Evolutionary conservation across 768 basidiomycete species (phyloP).

Genomic region (Tricholoma sp.): DNA sequence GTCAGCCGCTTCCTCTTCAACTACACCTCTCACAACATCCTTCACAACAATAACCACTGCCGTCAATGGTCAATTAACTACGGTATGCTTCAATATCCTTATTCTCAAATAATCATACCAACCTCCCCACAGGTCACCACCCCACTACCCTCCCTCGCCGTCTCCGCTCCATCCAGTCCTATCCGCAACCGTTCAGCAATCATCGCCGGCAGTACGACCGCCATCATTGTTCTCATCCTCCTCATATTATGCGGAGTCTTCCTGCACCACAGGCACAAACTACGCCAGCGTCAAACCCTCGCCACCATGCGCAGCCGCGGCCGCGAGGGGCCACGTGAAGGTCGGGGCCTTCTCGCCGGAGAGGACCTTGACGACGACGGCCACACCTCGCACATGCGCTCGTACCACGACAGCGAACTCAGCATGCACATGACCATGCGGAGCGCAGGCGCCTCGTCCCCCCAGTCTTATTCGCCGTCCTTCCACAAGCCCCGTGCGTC

Average conservation of each 20-base stretch:
- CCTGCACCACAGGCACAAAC: constrained; percentile 4
- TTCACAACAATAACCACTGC: neutral
- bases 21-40: neutral
- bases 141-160: constrained; percentile 19
- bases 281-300: constrained; percentile 22
- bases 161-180: constrained; percentile 11
- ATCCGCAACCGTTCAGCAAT: constrained; percentile 28
- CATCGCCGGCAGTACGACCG: constrained; percentile 26
- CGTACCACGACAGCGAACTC: constrained; percentile 6
- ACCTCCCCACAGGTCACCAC: neutral
- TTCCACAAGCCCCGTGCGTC: constrained; percentile 35
- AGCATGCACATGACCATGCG: constrained; percentile 1
- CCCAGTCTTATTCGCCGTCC: constrained; percentile 27
- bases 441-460: constrained; percentile 3
- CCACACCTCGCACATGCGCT: constrained; percentile 7
- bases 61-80: neutral
- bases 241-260: neutral
- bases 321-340: constrained; percentile 11
- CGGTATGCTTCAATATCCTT: neutral
- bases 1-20: neutral
- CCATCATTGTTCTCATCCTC: neutral
- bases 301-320: constrained; percentile 4
- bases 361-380: constrained; percentile 32
- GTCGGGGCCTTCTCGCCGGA: constrained; percentile 27
- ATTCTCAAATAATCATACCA: neutral